These are phyloP conservation scores for Phylloporus rhodoxanthus DNA, from an alignment of 768 basidiomycete genomes.

Conservation along the genomic window DNA sequence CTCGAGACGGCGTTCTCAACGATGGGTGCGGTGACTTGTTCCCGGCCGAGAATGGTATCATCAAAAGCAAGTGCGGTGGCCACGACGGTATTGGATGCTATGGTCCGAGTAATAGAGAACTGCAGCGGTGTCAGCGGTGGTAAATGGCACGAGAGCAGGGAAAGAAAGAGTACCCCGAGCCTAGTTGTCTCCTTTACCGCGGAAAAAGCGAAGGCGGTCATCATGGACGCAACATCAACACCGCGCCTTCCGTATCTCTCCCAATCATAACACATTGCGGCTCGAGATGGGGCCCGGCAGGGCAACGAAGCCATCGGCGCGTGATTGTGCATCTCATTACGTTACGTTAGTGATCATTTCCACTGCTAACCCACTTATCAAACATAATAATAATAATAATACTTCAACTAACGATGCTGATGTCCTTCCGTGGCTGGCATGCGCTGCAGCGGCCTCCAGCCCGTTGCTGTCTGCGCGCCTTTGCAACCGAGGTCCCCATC, in stretches of 20 bases:
- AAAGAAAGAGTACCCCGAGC: slow-evolving; percentile 51
- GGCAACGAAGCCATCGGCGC: slow-evolving; percentile 22
- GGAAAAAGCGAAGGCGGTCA: slow-evolving; percentile 59
- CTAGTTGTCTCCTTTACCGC: slow-evolving; percentile 63
- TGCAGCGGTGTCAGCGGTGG: slow-evolving; percentile 25
- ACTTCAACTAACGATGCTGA: slow-evolving; percentile 7
- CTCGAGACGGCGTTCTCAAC: slow-evolving; percentile 54
- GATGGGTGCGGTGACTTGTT: slow-evolving; percentile 50
- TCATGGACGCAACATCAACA: slow-evolving; percentile 60
- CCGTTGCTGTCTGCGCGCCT: slow-evolving; percentile 14
- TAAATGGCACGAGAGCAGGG: slow-evolving; percentile 2
- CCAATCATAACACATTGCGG: slow-evolving; percentile 32
- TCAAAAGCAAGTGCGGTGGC: slow-evolving; percentile 58
- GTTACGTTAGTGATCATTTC: not conserved
- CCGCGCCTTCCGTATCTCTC: slow-evolving; percentile 47
- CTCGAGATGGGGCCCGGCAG: slow-evolving; percentile 5
- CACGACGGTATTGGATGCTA: slow-evolving; percentile 54
- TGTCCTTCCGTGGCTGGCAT: slow-evolving; percentile 19
- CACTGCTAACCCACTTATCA: not conserved
- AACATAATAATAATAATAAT: slow-evolving; percentile 1
- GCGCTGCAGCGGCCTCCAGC: slow-evolving; percentile 7
- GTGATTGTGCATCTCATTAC: slow-evolving; percentile 13
- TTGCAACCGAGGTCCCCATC: slow-evolving; percentile 31
- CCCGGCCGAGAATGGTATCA: slow-evolving; percentile 60
- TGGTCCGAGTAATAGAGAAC: slow-evolving; percentile 63